phyloP scores from a whole-genome alignment of 371 early-diverging fungal genomes.

The Batkoa obscura region DNA sequence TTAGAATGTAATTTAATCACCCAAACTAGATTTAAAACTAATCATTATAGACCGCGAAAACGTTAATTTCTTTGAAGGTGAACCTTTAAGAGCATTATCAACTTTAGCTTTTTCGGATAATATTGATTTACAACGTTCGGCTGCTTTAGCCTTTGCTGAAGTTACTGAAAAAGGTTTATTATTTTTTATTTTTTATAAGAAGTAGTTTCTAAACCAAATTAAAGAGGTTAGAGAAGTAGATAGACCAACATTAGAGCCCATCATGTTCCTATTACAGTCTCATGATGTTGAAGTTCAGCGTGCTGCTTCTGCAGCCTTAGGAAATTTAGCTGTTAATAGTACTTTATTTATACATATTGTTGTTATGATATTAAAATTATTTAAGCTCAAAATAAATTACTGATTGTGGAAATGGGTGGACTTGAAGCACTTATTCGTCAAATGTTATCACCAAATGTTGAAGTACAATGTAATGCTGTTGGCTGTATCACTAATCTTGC shows the following conservation, averaged over 20 bases:
- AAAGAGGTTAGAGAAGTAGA: conserved; percentile 61
- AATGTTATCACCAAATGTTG: conserved; percentile 70
- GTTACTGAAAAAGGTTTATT: conserved; percentile 59
- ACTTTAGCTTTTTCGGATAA: conserved; percentile 70
- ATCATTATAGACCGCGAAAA: conserved; percentile 34
- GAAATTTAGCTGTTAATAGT: conserved; percentile 76
- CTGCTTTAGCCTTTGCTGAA: conserved; percentile 82
- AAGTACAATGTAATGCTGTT: conserved; percentile 89
- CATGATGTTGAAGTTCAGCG: conserved; percentile 76
- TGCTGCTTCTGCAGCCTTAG: conserved; percentile 74
- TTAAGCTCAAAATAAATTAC: conserved; percentile 57
- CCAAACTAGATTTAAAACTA: not conserved
- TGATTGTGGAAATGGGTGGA: conserved; percentile 72
- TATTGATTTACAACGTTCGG: conserved; percentile 69
- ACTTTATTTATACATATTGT: conserved; percentile 11
- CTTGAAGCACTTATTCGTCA: conserved; percentile 75
- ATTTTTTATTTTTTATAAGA: not conserved
- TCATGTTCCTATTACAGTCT: conserved; percentile 61
- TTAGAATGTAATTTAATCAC: conserved; percentile 46
- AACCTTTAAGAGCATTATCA: conserved; percentile 61
- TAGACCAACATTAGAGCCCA: conserved; percentile 60
- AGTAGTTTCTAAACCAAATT: not conserved
- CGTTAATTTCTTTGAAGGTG: conserved; percentile 74
- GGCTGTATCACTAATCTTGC: conserved; percentile 91
- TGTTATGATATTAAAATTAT: not conserved